Evolutionary conservation across 495 filamentous ascomycete genomes (phyloP), one percentile per base, ranked within the genome.

Genomic region (Lasiosphaeria ovina): DNA sequence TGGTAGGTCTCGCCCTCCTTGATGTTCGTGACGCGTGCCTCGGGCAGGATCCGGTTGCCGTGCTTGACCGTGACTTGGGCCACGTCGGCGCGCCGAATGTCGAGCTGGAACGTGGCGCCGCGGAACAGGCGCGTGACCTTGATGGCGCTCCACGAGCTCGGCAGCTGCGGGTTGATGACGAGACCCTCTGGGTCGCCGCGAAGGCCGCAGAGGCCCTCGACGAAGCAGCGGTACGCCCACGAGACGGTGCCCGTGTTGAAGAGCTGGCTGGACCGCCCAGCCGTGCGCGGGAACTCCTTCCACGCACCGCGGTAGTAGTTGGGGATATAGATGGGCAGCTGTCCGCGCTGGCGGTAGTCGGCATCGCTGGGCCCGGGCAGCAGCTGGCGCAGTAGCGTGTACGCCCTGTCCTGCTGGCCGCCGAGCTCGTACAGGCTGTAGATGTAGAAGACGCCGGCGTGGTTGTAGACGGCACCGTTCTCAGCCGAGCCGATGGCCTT

Each of bases 161-260:
- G 81, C 38, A 84, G 59, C 63, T 83, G 79, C 6, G 81, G 81
- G 12, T 69, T 68, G 36, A 84, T 71, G 16, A 54, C 53, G 33
- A 84, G 60, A 0, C 80, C 81, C 1, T 81, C 66, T 11, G 62
- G 59, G 33, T 80, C 80, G 11, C 81, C 81, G 12, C 75, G 71
- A 44, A 84, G 64, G 4, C 81, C 81, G 59, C 80, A 84, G 0
- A 84, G 69, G 0, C 80, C 79, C 62, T 84, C 81, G 58, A 79
- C 73, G 64, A 84, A 76, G 65, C 72, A 77, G 11, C 81, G 76
- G 70, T 84, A 84, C 2, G 69, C 79, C 81, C 81, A 83, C 33
- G 77, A 77, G 9, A 81, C 77, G 17, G 80, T 84, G 47, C 81
- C 81, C 34, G 81, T 84, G 72, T 84, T 84, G 70, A 84, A 84